Evolutionary conservation across 2,329 filamentous ascomycete genomes (phyloP).

Genomic region (Aspergillus sp.): DNA sequence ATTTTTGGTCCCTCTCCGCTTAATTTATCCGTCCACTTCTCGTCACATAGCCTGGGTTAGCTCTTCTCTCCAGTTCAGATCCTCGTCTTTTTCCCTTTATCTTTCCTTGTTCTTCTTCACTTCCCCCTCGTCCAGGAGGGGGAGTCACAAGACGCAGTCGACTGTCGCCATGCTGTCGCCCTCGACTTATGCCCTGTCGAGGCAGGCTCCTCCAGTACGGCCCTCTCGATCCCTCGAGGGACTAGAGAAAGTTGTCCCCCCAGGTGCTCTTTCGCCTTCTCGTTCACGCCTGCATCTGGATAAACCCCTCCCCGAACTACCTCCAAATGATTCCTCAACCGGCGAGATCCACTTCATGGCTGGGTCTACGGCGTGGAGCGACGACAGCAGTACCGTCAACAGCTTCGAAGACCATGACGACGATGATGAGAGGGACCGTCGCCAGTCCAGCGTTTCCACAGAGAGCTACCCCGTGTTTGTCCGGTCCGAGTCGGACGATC

Average conservation of each 20-base stretch:
- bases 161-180: constrained; percentile 29
- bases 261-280: constrained; percentile 24
- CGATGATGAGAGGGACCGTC: constrained; percentile 13
- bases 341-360: constrained; percentile 20
- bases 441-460: constrained; percentile 27
- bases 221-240: constrained; percentile 43
- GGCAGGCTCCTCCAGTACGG: constrained; percentile 38
- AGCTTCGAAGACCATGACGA: constrained; percentile 23
- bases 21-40: constrained; percentile 8
- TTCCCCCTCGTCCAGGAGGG: constrained; percentile 4
- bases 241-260: constrained; percentile 42
- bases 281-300: constrained; percentile 31
- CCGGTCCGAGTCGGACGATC: constrained; percentile 34
- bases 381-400: constrained; percentile 34
- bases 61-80: not conserved
- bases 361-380: constrained; percentile 35
- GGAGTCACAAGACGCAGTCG: not conserved
- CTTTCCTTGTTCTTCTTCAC: not conserved
- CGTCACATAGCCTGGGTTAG: constrained; percentile 4
- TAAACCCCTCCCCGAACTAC: constrained; percentile 40
- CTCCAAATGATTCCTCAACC: constrained; percentile 31
- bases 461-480: constrained; percentile 41
- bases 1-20: constrained; percentile 13
- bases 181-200: constrained; percentile 24
- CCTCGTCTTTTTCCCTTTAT: not conserved